phyloP scores from a whole-genome alignment of 2,329 filamentous ascomycete genomes.

The Westerdykella aurantiaca region DNA sequence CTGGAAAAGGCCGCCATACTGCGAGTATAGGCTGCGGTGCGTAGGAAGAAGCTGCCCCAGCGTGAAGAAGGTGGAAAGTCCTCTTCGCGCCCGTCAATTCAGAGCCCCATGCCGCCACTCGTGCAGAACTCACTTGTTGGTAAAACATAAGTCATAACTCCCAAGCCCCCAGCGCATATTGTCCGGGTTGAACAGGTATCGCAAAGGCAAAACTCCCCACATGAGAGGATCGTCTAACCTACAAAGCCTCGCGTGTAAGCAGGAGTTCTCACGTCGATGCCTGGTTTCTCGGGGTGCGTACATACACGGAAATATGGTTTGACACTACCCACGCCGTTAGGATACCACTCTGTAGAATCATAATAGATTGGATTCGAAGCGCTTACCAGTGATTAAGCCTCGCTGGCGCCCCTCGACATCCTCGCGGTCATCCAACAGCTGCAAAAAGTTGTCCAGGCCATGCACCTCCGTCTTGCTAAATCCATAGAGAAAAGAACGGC shows the following conservation, averaged over 20 bases:
- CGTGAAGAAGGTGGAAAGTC: slow-evolving; percentile 72
- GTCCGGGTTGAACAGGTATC: slow-evolving; percentile 63
- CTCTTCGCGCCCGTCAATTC: slow-evolving; percentile 42
- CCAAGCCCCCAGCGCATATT: slow-evolving; percentile 86
- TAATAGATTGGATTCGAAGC: not conserved
- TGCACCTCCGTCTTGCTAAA: slow-evolving; percentile 70
- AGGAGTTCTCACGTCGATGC: too few species aligned
- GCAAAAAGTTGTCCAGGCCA: slow-evolving; percentile 69
- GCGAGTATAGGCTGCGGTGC: slow-evolving; percentile 72
- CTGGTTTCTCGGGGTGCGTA: slow-evolving; percentile 32
- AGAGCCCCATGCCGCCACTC: not conserved
- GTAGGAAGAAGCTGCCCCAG: slow-evolving; percentile 87
- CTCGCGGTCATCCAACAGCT: slow-evolving; percentile 66
- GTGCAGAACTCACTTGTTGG: slow-evolving; percentile 59
- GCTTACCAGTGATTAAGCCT: slow-evolving; percentile 75
- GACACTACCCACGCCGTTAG: slow-evolving; percentile 53
- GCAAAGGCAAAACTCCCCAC: slow-evolving; percentile 80
- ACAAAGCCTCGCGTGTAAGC: slow-evolving; percentile 16
- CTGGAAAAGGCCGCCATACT: slow-evolving; percentile 80
- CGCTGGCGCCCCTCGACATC: slow-evolving; percentile 61
- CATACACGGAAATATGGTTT: slow-evolving; percentile 85
- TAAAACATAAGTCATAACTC: slow-evolving; percentile 93
- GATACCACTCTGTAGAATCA: slow-evolving; percentile 7
- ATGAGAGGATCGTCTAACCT: slow-evolving; percentile 92
- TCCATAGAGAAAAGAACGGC: slow-evolving; percentile 67